Evolutionary conservation across 192 early-diverging fungal genomes (phyloP), one percentile per base, ranked within the genome.

Genomic region (Funneliformis mosseae): DNA sequence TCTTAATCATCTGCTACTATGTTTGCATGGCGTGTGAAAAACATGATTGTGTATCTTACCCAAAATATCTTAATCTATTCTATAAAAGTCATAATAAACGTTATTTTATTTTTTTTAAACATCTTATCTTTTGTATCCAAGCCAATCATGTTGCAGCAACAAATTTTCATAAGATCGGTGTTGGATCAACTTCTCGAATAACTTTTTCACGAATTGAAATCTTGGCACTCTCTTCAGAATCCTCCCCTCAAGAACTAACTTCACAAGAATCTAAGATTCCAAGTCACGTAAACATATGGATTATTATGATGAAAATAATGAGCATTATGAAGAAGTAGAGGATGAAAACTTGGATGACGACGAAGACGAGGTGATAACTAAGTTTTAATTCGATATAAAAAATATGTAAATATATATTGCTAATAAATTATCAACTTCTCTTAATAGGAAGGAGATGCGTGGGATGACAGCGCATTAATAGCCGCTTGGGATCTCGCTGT

Each of bases 401-500:
- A 2, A 33, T 33, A 33, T 33, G 3, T 21, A 21, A 4, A 21
- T 55, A 21, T 21, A 55, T 18, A 18, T 21, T 55, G 16, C 12
- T 16, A 50, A 5, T 16, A 16, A 14, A 16, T 16, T 14, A 55
- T 55, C 18, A 21, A 55, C 18, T 18, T 67, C 16, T 67, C 12
- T 28, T 67, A 67, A 68, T 39, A 79, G 42, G 48, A 85, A 61
- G 80, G 64, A 2, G 86, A 87, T n/a, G 82, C 84, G 0, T 93
- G 92, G 92, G 90, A 93, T 39, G 92, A 93, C 64, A 83, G 81
- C 9, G 89, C 85, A 27, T 84, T 93, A 46, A 88, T 93, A 63
- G 87, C 83, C 25, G 89, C 90, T 1, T 93, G 92, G 92, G 91
- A 93, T 46, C 79, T 71, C 67, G 88, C 91, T 8, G 85, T 92